Conservation (phyloP, 1,139 yeast species). For the Lizanozyma gosingica region DNA sequence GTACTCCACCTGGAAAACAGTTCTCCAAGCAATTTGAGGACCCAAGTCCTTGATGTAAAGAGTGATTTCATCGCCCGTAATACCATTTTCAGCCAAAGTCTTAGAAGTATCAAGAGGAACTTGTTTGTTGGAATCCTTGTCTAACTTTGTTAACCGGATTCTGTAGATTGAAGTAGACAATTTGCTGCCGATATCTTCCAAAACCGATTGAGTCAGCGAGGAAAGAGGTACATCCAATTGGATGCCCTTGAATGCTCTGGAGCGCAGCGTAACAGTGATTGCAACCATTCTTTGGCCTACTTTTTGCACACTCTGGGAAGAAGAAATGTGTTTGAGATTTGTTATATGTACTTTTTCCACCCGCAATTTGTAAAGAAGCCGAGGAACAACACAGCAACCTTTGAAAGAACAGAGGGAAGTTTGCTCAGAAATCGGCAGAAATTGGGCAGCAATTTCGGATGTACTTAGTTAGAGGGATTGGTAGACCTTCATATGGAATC, state of each 20-base stretch:
- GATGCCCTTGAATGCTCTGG: background rate
- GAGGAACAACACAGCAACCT: too few relatives aligned
- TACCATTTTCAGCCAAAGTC: conserved; percentile 24
- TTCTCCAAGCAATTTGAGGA: conserved; percentile 86
- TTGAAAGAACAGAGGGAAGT: too few relatives aligned
- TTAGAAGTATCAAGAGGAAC: conserved; percentile 23
- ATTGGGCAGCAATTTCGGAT: too few relatives aligned
- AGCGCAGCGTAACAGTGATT: background rate
- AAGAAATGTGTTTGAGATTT: too few relatives aligned
- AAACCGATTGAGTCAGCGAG: background rate
- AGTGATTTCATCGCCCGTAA: conserved; percentile 20
- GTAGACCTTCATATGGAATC: too few relatives aligned
- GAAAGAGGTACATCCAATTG: background rate
- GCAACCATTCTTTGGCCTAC: background rate
- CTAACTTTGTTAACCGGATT: conserved; percentile 27
- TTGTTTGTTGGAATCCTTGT: conserved; percentile 20
- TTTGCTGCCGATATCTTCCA: background rate
- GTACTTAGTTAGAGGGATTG: too few relatives aligned
- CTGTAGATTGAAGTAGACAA: conserved; percentile 11
- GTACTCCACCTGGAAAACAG: conserved; percentile 81
- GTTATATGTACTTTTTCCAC: too few relatives aligned
- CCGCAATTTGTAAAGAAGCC: too few relatives aligned
- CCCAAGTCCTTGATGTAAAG: conserved; percentile 78
- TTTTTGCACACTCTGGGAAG: too few relatives aligned
- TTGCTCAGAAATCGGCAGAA: too few relatives aligned